phyloP scores from a whole-genome alignment of 306 rosid species.

The Abrus pulchellus region DNA sequence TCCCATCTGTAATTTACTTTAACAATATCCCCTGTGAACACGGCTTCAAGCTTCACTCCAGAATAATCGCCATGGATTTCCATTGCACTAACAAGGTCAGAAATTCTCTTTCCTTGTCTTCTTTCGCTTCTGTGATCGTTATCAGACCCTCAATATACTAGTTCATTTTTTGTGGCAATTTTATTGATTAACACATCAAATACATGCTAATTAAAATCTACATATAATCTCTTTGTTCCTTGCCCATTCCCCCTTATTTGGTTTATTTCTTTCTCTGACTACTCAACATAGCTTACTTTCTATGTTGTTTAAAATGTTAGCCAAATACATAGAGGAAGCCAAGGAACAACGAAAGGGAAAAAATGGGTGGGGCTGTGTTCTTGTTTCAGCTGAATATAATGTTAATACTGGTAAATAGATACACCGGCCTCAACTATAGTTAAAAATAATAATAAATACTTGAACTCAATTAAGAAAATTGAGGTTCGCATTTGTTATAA shows the following conservation, averaged over 20 bases:
- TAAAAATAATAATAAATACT: no score
- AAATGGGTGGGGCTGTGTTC: background rate
- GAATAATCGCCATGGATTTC: conserved; percentile 58
- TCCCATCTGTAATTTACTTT: background rate
- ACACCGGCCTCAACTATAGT: background rate
- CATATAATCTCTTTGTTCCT: conserved; percentile 14
- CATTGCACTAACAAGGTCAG: conserved; percentile 68
- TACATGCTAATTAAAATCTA: background rate
- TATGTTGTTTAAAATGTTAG: background rate
- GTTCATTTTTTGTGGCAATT: background rate
- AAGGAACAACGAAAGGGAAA: background rate
- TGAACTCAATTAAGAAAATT: no score
- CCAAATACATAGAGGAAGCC: background rate
- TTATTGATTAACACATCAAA: conserved; percentile 5
- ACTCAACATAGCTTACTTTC: background rate
- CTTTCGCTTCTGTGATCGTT: background rate
- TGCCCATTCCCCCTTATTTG: background rate
- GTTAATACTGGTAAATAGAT: background rate
- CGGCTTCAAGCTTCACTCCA: conserved; percentile 14
- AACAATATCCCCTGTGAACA: conserved; percentile 9
- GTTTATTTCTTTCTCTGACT: background rate
- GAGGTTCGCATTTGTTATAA: background rate
- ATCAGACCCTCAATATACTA: background rate
- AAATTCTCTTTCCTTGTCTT: conserved; percentile 28
- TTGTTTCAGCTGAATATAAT: conserved; percentile 22